Evolutionary conservation across 495 filamentous ascomycete genomes (phyloP), one percentile per base, ranked within the genome.

Genomic region (Pyrenula massariospora): DNA sequence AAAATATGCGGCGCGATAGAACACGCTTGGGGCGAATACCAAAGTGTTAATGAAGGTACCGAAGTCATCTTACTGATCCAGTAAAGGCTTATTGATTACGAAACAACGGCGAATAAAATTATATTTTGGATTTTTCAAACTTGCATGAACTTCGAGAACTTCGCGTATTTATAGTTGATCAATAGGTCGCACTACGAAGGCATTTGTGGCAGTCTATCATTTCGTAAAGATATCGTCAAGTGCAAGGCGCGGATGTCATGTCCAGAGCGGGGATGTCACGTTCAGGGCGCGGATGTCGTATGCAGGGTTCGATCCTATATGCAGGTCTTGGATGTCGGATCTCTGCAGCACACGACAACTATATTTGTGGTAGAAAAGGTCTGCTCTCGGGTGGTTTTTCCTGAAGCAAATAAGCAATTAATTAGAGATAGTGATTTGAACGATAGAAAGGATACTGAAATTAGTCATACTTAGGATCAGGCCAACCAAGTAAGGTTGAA

Each of bases 1-100:
- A 73, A 64, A 24, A 69, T 66, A 54, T 72, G 71, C 0, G 69
- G 64, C 3, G 57, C 62, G 2, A 69, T 57, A 25, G 67, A 65
- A 62, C 71, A 74, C n/a, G 69, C 60, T 47, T 62, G 64, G 12
- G 59, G 56, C 15, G 59, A 51, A 25, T 59, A 62, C 60, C 62
- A 70, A 42, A 42, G 31, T 5, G 31, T 42, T 42, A 42, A 42
- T 42, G 31, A 42, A 42, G 31, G 31, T 42, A 15, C 31, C 31
- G 31, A 42, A 42, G 31, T 42, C 31, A 42, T 42, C 15, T 42
- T 42, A 42, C 15, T 42, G 31, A 42, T 42, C 31, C 15, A 42
- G 31, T 15, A 42, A 42, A 42, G 15, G 5, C 31, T 42, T 42
- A 42, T 42, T 42, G 15, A 15, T 42, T 42, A 42, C 8, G 31